Evolutionary conservation across 495 filamentous ascomycete species (phyloP), one percentile per base, ranked within the genome.

Genomic region (Daldinia caldariorum): DNA sequence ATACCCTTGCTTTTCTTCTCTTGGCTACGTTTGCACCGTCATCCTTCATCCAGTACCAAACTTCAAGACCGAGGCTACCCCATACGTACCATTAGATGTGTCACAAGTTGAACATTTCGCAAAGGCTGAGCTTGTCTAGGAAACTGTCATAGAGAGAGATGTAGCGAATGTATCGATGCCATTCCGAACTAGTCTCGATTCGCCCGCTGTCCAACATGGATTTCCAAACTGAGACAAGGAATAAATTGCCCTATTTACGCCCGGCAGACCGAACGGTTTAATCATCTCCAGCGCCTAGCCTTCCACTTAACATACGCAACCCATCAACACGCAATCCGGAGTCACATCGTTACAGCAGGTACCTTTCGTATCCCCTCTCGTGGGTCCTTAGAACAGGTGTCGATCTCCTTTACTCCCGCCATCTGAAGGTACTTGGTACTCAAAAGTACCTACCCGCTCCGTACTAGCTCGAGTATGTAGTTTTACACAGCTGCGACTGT

Each of bases 1-100:
- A 43, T 66, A 62, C 45, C 60, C 55, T 43, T 43, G 54, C n/a
- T n/a, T 20, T 32, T 34, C 3, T 34, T 41, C 61, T 71, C 69
- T 69, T 62, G 56, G 66, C 63, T 68, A 55, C 67, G 51, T 65
- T 45, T 61, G 14, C 62, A 54, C 53, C 72, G 39, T 66, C 65
- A 29, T 61, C 26, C 16, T 37, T 41, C 31, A 67, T 26, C 63
- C 57, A 31, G 50, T 51, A 45, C 37, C 35, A 49, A 41, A 31
- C 32, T 58, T 34, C 45, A 45, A 55, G 13, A 61, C 35, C 43
- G 34, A 37, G 45, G 60, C 38, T 47, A 64, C 60, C 32, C 53
- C 41, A 31, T 60, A 31, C 34, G 29, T 67, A 31, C 58, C 51
- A 43, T 57, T 54, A 12, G 6, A 32, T 9, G 58, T 58, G 39